Evolutionary conservation across 2,329 filamentous ascomycete genomes (phyloP), one percentile per base, ranked within the genome.

Genomic region (Cadophora luteo-olivacea): DNA sequence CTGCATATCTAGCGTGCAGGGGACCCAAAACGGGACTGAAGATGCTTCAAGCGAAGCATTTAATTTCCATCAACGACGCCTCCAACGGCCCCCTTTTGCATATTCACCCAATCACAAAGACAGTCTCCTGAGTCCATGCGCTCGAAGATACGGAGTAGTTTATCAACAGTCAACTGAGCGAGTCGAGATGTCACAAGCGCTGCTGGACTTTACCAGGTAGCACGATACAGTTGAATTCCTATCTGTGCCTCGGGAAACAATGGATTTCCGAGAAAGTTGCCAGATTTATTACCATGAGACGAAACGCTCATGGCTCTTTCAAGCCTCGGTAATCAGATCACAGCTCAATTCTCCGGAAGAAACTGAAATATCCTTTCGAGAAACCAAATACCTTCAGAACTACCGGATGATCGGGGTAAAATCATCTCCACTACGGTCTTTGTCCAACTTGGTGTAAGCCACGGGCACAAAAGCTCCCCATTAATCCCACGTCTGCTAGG

Each of bases 41-140:
- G 51, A 4, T 25, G 11, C 24, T 25, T 29, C 16, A 45, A 54
- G 24, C 51, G 51, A 29, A 54, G 51, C 24, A 55, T 55, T 54
- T 55, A 55, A 55, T 55, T 55, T 55, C 52, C 52, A 55, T 55
- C 52, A 32, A 14, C 52, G 11, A 55, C 52, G 29, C 29, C 29
- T 55, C 52, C 29, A n/a, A n/a, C 11, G 25, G 4, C 25, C 25
- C 52, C 25, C 29, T 55, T 55, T 55, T 33, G 29, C 25, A 9
- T n/a, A 19, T 14, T 33, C 29, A 33, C n/a, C 52, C 52, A 55
- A 55, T 55, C 29, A 55, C 25, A 33, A 55, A 33, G 4, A 55
- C 25, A 33, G 33, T 55, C 9, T 16, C 4, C 6, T 3, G 52
- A 9, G 52, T n/a, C 52, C 52, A 55, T n/a, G 52, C 52, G 29